Base-by-base conservation (phyloP, 768 basidiomycete species). In the Xerocomus brunneocitrinus region DNA sequence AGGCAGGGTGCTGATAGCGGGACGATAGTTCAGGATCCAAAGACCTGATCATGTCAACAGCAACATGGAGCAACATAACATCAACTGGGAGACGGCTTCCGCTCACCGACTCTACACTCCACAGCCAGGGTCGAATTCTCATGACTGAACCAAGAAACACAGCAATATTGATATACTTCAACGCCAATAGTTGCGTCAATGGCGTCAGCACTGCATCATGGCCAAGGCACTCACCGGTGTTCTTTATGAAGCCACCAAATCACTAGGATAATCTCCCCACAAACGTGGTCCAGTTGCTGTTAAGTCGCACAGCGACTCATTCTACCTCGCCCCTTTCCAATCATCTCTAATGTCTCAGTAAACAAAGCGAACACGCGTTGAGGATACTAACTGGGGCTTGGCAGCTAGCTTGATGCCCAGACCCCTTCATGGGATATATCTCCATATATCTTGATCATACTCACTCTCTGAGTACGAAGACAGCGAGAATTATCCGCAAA, bases 21-120 rank as follows among this genome's bases (percentile, higher is more conserved):
- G 32, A 24, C 5, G 42, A 4, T 13, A 40, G 22, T 24, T 8
- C 38, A 9, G 16, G 10, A 3, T 34, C 32, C 12, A 24, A 19
- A 32, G 31, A 47, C 34, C 34, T 22, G 12, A 14, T 30, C 32
- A 36, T 36, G 24, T 27, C 14, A 47, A 36, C 46, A 47, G 12
- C 25, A 35, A 30, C 34, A 3, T 8, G 0, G 22, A 25, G 12
- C 22, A 24, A 48, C 24, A n/a, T 25, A 39, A 38, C 27, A 39
- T 22, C 40, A 12, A 30, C 48, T 31, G 34, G 38, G 57, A 53
- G 51, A 32, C 50, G 36, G 52, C 50, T 54, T 46, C 53, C 42
- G 46, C 27, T 51, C 39, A 25, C 5, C 16, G 12, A 13, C 34
- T 30, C 31, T 34, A 32, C 14, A 1, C 30, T 41, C 50, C 28